Evolutionary conservation across 805 yeast genomes (phyloP).

Genomic region (Ogataea nakhonphanomensis): DNA sequence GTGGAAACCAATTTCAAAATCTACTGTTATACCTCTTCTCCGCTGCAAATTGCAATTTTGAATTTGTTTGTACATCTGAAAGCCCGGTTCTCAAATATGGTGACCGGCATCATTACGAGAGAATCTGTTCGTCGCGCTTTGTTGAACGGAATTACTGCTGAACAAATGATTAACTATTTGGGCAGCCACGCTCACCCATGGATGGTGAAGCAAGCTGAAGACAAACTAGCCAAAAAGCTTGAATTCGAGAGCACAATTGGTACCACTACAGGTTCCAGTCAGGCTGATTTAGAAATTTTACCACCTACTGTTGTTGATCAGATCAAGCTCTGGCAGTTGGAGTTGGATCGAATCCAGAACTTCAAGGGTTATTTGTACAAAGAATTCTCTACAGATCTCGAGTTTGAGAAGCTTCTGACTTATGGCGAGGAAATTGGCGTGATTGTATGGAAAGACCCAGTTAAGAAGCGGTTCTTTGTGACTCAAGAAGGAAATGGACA

Average conservation of each 20-base stretch:
- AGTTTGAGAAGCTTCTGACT: constrained; percentile 64
- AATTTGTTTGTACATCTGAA: constrained; percentile 83
- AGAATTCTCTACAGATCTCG: constrained; percentile 75
- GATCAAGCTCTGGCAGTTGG: constrained; percentile 93
- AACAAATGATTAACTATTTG: constrained; percentile 84
- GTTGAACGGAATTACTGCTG: constrained; percentile 87
- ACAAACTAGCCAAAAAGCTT: constrained; percentile 58
- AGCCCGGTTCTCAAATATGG: constrained; percentile 86
- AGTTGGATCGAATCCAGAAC: constrained; percentile 84
- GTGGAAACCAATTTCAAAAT: constrained; percentile 91
- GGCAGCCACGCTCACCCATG: constrained; percentile 94
- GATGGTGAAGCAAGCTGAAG: constrained; percentile 74
- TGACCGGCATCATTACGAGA: constrained; percentile 88
- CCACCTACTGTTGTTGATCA: constrained; percentile 99
- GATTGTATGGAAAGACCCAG: constrained; percentile 77
- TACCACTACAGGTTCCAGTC: constrained; percentile 35
- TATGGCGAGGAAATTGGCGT: constrained; percentile 94
- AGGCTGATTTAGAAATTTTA: constrained; percentile 56
- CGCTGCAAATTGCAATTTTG: constrained; percentile 89
- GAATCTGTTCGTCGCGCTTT: constrained; percentile 87
- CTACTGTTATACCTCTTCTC: constrained; percentile 91
- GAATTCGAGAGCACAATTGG: constrained; percentile 55
- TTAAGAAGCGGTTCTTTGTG: constrained; percentile 73
- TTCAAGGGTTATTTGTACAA: constrained; percentile 85
- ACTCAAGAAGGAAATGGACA: constrained; percentile 83